A percentile compares a stretch with the other conserved stretches of the same genome.
Conservation (phyloP, 1,139 yeast genomes). For the Debaryomyces psychrophilus region DNA sequence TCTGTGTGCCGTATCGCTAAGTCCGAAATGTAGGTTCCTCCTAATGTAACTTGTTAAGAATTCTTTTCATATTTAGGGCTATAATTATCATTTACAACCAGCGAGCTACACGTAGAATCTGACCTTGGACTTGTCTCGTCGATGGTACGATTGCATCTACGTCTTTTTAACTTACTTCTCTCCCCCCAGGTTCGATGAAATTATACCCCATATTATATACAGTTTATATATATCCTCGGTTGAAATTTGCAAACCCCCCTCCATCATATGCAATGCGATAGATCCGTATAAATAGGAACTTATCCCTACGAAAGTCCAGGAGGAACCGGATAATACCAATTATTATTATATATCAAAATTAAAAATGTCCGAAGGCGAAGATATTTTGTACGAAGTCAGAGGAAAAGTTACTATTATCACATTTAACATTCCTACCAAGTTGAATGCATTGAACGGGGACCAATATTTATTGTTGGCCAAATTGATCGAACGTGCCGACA, state of each 20-base stretch:
- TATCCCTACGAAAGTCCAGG: background rate
- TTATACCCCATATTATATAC: constrained; percentile 6
- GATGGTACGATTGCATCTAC: too few species aligned
- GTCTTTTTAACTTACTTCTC: background rate
- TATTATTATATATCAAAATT: background rate
- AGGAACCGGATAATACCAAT: background rate
- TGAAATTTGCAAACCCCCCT: background rate
- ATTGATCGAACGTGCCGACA: constrained; percentile 64
- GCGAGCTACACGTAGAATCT: too few species aligned
- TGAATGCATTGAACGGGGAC: constrained; percentile 69
- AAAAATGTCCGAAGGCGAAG: constrained; percentile 26
- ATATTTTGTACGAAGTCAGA: constrained; percentile 54
- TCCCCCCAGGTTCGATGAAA: background rate
- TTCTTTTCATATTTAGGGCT: too few species aligned
- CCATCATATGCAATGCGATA: constrained; percentile 2
- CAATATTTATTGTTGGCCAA: constrained; percentile 69
- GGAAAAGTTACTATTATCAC: constrained; percentile 67
- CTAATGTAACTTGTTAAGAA: too few species aligned
- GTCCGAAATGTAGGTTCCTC: too few species aligned
- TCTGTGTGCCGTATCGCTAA: too few species aligned
- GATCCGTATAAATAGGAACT: background rate
- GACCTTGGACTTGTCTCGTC: too few species aligned
- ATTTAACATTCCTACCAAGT: constrained; percentile 60
- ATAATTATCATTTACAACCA: too few species aligned
- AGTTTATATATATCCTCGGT: constrained; percentile 7